These are phyloP conservation scores for Ogataea angusta DNA, from an alignment of 805 yeast genomes.

Conservation along the genomic window DNA sequence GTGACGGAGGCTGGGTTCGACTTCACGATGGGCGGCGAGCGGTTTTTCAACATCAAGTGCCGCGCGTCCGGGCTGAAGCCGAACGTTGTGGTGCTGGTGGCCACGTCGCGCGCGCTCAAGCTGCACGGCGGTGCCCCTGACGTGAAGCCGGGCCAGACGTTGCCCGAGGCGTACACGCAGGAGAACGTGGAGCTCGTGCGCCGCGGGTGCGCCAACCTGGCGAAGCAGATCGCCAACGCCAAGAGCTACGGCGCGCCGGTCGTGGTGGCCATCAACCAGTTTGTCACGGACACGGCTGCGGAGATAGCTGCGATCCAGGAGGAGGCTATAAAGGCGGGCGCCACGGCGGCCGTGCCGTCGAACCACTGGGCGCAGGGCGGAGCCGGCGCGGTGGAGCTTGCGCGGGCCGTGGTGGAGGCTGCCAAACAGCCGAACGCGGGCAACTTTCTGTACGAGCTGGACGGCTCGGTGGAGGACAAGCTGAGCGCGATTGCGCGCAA, in stretches of 20 bases:
- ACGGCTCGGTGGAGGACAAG: conserved; percentile 62
- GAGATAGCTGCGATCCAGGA: conserved; percentile 68
- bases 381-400: conserved; percentile 71
- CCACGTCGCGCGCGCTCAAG: conserved; percentile 80
- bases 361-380: conserved; percentile 92
- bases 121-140: conserved; percentile 89
- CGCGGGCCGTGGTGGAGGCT: conserved; percentile 65
- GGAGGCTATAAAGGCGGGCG: conserved; percentile 74
- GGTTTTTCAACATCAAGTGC: conserved; percentile 79
- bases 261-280: conserved; percentile 77
- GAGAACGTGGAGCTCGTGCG: conserved; percentile 69
- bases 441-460: conserved; percentile 57
- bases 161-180: conserved; percentile 67
- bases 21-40: conserved; percentile 90
- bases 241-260: conserved; percentile 72
- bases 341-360: conserved; percentile 71
- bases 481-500: conserved; percentile 63
- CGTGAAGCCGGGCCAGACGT: conserved; percentile 78
- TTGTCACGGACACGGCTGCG: conserved; percentile 65
- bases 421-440: conserved; percentile 38
- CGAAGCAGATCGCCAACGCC: conserved; percentile 74
- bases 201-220: conserved; percentile 71
- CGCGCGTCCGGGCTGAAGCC: conserved; percentile 78
- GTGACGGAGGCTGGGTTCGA: conserved; percentile 89
- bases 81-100: conserved; percentile 75